A percentile compares a stretch with the other conserved stretches of the same genome.
These are phyloP conservation scores for Termitomyces sp. DNA, from an alignment of 768 basidiomycete genomes.

Conservation along the genomic window DNA sequence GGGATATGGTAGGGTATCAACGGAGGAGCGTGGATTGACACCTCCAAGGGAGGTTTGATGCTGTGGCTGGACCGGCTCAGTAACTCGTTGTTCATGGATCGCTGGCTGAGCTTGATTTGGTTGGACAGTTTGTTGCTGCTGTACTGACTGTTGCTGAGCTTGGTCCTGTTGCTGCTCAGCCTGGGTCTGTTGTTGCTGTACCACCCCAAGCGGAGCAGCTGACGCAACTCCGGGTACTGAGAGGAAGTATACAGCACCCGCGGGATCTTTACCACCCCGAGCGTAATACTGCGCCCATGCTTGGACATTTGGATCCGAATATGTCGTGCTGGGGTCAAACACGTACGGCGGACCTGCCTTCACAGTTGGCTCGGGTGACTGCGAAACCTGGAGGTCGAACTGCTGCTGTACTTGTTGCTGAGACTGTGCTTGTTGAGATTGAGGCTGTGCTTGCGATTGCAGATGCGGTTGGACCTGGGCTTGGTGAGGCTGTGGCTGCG, in stretches of 20 bases:
- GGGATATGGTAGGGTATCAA: constrained; percentile 16
- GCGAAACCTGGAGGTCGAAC: constrained; percentile 14
- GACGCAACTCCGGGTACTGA: constrained; percentile 72
- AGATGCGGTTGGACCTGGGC: not conserved
- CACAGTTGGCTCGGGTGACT: constrained; percentile 21
- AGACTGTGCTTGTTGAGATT: constrained; percentile 17
- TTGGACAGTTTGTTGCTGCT: constrained; percentile 6
- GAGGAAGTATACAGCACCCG: constrained; percentile 78
- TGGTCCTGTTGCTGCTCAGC: constrained; percentile 13
- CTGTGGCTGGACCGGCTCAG: constrained; percentile 7
- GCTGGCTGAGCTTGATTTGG: not conserved
- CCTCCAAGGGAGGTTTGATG: not conserved
- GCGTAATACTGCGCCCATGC: constrained; percentile 87
- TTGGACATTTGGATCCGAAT: constrained; percentile 76
- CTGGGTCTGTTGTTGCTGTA: constrained; percentile 14
- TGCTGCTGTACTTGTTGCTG: constrained; percentile 17
- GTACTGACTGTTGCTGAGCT: constrained; percentile 11
- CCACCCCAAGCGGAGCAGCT: constrained; percentile 11
- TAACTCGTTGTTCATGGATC: not conserved
- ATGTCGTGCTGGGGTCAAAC: constrained; percentile 63
- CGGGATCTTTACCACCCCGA: constrained; percentile 67
- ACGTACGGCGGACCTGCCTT: constrained; percentile 41
- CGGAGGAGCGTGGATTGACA: not conserved
- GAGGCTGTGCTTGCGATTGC: constrained; percentile 17
- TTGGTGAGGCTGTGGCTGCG: constrained; percentile 17